phyloP scores from a whole-genome alignment of 371 early-diverging fungal genomes.

The Paraphysoderma sedebokerense region DNA sequence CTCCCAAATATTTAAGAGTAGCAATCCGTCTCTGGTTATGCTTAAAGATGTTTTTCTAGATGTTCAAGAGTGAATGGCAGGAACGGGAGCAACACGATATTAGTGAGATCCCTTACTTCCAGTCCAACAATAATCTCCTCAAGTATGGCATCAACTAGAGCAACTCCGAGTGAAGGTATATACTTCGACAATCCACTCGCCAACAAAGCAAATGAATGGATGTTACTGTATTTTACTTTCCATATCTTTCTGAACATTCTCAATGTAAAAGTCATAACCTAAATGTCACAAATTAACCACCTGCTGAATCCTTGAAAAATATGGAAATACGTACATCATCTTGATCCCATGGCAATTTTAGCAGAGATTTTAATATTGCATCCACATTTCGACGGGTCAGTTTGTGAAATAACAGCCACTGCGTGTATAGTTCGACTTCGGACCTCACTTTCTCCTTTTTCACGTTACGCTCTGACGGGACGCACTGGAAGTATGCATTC shows the following conservation, averaged over 20 bases:
- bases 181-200: slow-evolving; percentile 54
- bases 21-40: slow-evolving; percentile 80
- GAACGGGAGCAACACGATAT: not conserved
- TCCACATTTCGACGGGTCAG: slow-evolving; percentile 45
- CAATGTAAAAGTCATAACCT: no score
- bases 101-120: slow-evolving; percentile 28
- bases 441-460: slow-evolving; percentile 41
- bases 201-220: slow-evolving; percentile 64
- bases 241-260: slow-evolving; percentile 64
- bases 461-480: slow-evolving; percentile 10
- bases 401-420: slow-evolving; percentile 66
- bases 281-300: no score
- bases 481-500: slow-evolving; percentile 70
- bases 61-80: not conserved
- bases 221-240: slow-evolving; percentile 78
- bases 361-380: slow-evolving; percentile 48
- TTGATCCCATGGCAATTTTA: slow-evolving; percentile 78
- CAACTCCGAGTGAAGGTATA: slow-evolving; percentile 72
- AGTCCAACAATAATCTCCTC: slow-evolving; percentile 80
- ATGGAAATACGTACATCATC: slow-evolving; percentile 14
- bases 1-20: slow-evolving; percentile 58
- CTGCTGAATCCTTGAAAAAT: slow-evolving; percentile 19
- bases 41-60: slow-evolving; percentile 56
- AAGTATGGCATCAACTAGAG: slow-evolving; percentile 63
- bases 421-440: slow-evolving; percentile 65